Evolutionary conservation across 345 rosid species (phyloP).

Genomic region (Noccaea bulbosa): DNA sequence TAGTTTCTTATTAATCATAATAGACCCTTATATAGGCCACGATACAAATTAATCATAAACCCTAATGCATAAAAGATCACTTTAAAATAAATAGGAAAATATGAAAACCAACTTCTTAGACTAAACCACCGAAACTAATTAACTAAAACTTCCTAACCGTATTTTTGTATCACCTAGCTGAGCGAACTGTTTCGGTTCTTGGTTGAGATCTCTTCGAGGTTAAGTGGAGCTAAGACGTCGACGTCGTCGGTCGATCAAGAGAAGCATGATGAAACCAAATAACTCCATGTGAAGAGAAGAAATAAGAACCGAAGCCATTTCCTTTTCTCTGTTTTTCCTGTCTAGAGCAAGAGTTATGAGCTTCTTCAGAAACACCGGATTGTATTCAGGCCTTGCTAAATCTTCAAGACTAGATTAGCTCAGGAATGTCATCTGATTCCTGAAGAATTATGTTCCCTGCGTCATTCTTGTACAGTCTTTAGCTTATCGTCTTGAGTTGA

Average conservation of each 20-base stretch:
- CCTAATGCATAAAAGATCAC: no score
- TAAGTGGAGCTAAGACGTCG: constrained; percentile 88
- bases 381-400: constrained; percentile 69
- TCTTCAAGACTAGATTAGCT: constrained; percentile 87
- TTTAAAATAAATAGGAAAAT: no score
- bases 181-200: constrained; percentile 74
- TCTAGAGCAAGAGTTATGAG: constrained; percentile 94
- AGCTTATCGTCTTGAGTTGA: constrained; percentile 56
- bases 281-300: constrained; percentile 95
- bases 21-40: no score
- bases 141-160: no score
- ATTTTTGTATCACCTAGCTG: constrained; percentile 49
- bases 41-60: no score
- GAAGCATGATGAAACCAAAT: constrained; percentile 91
- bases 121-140: no score
- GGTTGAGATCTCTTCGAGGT: constrained; percentile 83
- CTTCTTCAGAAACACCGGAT: constrained; percentile 85
- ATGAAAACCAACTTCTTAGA: no score
- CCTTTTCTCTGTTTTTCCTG: constrained; percentile 98
- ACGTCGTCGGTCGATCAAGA: constrained; percentile 97
- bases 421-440: constrained; percentile 91
- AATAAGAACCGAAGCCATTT: constrained; percentile 97
- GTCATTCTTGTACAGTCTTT: constrained; percentile 76
- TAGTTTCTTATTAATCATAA: no score
- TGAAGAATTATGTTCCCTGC: constrained; percentile 64